Conservation (phyloP, 2,329 filamentous ascomycete species). For the Seiridium unicorne region DNA sequence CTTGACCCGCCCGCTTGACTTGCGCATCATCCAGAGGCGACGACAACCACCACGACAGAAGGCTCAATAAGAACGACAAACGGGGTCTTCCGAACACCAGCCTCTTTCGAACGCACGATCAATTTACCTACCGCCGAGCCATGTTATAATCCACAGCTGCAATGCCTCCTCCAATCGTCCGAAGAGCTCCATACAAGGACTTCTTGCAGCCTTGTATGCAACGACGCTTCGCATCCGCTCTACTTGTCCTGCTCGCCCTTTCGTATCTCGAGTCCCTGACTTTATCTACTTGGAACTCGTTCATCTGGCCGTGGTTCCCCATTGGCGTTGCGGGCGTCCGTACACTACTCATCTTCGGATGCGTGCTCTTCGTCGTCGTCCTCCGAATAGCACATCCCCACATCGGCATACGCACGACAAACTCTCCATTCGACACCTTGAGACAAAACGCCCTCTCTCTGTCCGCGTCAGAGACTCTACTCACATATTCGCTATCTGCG, state of each 20-base stretch:
- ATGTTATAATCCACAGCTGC: conserved; percentile 32
- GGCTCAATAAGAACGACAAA: background rate
- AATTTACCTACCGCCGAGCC: background rate
- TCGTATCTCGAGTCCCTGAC: conserved; percentile 73
- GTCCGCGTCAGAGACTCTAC: conserved; percentile 65
- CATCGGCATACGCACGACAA: conserved; percentile 68
- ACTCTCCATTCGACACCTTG: conserved; percentile 66
- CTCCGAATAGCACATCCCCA: conserved; percentile 84
- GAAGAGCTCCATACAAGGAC: conserved; percentile 72
- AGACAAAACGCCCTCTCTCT: conserved; percentile 54
- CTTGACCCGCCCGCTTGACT: too few relatives aligned
- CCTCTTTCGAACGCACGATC: too few relatives aligned
- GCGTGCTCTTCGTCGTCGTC: conserved; percentile 75
- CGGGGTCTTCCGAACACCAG: background rate
- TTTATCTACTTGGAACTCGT: conserved; percentile 68
- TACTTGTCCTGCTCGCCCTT: conserved; percentile 64
- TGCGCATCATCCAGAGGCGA: too few relatives aligned
- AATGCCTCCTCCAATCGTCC: conserved; percentile 54
- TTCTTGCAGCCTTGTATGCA: conserved; percentile 88
- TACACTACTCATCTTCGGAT: conserved; percentile 72
- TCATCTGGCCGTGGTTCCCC: conserved; percentile 85
- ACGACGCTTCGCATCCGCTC: conserved; percentile 78
- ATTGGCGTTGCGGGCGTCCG: conserved; percentile 74
- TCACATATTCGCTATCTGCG: conserved; percentile 76
- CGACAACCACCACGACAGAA: background rate